phyloP scores from a whole-genome alignment of 1,284 basidiomycete species.

The Pyrrhoderma lamaoense region DNA sequence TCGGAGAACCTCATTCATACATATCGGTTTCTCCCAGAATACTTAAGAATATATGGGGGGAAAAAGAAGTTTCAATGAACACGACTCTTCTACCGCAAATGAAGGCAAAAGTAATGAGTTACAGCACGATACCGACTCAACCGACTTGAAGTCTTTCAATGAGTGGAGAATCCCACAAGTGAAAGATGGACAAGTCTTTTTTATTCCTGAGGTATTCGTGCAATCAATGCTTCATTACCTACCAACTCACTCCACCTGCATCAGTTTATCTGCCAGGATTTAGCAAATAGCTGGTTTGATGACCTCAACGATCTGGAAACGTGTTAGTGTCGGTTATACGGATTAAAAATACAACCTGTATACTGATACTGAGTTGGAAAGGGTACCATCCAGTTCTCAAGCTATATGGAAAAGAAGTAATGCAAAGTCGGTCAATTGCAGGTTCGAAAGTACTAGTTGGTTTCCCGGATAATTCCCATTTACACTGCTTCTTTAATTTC shows the following conservation, averaged over 20 bases:
- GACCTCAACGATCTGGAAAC: slow-evolving; percentile 31
- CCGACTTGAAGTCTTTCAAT: no score
- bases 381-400: slow-evolving; percentile 43
- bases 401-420: slow-evolving; percentile 40
- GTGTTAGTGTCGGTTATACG: slow-evolving; percentile 26
- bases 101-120: no score
- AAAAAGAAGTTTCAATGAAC: no score
- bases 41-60: no score
- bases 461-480: background rate
- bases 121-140: no score
- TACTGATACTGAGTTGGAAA: slow-evolving; percentile 13
- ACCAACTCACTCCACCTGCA: no score
- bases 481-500: background rate
- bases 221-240: background rate
- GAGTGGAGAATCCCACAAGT: slow-evolving; percentile 15
- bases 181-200: slow-evolving; percentile 32
- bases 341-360: background rate
- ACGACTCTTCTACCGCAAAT: no score
- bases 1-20: no score
- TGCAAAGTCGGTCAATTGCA: slow-evolving; percentile 39
- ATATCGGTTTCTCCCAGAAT: no score
- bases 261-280: slow-evolving; percentile 29
- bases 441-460: slow-evolving; percentile 12
- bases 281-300: slow-evolving; percentile 33
- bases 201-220: slow-evolving; percentile 29